A percentile compares a stretch with the other conserved stretches of the same genome.
These are phyloP conservation scores for Hymenoscyphus albidus DNA, from an alignment of 2,329 filamentous ascomycete genomes.

Conservation along the genomic window DNA sequence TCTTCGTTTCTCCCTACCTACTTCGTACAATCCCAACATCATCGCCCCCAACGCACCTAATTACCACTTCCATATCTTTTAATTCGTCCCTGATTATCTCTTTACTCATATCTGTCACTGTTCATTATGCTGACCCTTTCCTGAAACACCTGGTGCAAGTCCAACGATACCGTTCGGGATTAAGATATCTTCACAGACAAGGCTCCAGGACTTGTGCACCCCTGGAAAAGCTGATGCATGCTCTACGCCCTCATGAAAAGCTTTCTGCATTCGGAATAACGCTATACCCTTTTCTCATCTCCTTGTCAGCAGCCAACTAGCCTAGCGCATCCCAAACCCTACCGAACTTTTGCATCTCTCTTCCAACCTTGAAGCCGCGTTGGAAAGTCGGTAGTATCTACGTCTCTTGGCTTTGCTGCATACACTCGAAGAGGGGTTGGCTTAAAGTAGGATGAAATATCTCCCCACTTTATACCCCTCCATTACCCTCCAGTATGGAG, in stretches of 20 bases:
- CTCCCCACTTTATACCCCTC: slow-evolving; percentile 1
- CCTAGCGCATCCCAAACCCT: neutral
- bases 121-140: neutral
- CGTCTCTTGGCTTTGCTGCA: neutral
- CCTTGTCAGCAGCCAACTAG: neutral
- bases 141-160: neutral
- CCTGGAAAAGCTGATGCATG: neutral
- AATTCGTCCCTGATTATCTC: neutral
- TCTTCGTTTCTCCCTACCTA: neutral
- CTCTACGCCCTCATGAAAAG: neutral
- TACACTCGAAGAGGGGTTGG: neutral
- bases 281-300: neutral
- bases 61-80: neutral
- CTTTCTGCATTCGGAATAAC: neutral
- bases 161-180: neutral
- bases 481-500: neutral
- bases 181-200: neutral
- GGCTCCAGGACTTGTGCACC: neutral
- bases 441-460: neutral
- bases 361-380: neutral
- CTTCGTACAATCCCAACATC: neutral
- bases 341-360: neutral
- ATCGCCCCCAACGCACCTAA: neutral
- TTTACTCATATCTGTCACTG: neutral
- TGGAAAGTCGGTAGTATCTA: neutral